phyloP scores from a whole-genome alignment of 768 basidiomycete species.

The Ephemerocybe angulata region DNA sequence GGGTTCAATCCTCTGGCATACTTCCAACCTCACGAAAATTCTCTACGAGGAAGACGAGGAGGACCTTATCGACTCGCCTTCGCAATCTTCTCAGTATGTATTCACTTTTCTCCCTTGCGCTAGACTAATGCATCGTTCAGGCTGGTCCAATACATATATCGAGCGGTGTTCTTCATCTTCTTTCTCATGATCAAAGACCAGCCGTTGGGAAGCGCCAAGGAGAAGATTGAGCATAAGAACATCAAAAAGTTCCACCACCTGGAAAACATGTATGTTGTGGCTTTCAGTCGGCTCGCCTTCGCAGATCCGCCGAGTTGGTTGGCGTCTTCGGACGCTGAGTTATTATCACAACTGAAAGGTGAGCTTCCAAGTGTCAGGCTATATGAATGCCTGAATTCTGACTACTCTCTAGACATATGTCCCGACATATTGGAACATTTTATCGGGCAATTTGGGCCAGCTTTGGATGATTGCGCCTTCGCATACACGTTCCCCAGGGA shows the following conservation, averaged over 20 bases:
- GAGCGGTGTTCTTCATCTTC: slow-evolving; percentile 58
- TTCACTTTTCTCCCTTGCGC: not conserved
- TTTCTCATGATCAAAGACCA: slow-evolving; percentile 53
- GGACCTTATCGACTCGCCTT: slow-evolving; percentile 32
- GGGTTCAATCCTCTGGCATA: slow-evolving; percentile 59
- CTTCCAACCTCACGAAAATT: slow-evolving; percentile 47
- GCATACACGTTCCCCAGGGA: not conserved
- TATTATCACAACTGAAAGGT: slow-evolving; percentile 50
- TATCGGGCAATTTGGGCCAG: slow-evolving; percentile 62
- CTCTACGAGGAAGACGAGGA: slow-evolving; percentile 65
- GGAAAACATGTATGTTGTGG: slow-evolving; percentile 69
- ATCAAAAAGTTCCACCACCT: slow-evolving; percentile 57
- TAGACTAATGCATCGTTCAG: slow-evolving; percentile 30
- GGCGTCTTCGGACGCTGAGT: slow-evolving; percentile 35
- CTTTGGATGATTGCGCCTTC: slow-evolving; percentile 48
- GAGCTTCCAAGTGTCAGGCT: slow-evolving; percentile 13
- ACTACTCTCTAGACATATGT: slow-evolving; percentile 41
- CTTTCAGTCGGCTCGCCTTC: slow-evolving; percentile 71
- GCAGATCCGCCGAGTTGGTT: slow-evolving; percentile 66
- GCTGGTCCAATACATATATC: slow-evolving; percentile 45
- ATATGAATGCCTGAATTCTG: slow-evolving; percentile 5
- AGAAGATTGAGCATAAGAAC: slow-evolving; percentile 54
- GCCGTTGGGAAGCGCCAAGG: slow-evolving; percentile 48
- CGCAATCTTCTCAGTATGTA: slow-evolving; percentile 33
- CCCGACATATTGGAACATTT: slow-evolving; percentile 46